phyloP scores from a whole-genome alignment of 192 early-diverging fungal genomes.

The Linnemannia hyalina region DNA sequence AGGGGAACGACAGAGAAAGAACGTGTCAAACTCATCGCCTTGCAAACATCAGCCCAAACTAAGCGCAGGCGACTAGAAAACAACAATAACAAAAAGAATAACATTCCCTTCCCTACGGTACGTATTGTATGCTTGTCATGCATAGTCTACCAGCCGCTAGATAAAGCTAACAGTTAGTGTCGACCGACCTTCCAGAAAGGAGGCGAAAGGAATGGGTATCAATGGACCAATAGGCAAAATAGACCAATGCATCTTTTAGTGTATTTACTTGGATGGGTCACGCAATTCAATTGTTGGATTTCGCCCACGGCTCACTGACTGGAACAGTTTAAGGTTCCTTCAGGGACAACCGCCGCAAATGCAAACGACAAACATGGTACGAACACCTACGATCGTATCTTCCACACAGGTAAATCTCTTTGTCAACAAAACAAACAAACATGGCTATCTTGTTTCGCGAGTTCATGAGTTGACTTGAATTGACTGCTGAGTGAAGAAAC shows the following conservation, averaged over 20 bases:
- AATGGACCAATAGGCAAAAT: neutral
- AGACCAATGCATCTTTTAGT: neutral
- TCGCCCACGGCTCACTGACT: neutral
- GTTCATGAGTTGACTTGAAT: neutral
- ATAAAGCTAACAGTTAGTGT: neutral
- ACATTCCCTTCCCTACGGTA: neutral
- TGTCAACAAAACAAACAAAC: neutral
- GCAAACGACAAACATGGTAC: neutral
- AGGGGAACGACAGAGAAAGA: neutral
- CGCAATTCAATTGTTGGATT: neutral
- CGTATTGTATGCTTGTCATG: neutral
- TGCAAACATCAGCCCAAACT: neutral
- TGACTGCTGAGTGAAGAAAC: neutral
- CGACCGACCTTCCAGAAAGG: neutral
- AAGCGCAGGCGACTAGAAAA: neutral
- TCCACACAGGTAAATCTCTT: neutral
- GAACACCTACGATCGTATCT: neutral
- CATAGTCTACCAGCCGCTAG: neutral
- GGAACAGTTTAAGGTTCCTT: neutral
- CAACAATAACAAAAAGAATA: neutral
- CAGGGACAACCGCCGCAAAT: neutral
- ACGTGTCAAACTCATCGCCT: neutral
- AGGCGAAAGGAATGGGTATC: neutral
- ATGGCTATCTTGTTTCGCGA: neutral
- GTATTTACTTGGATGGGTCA: neutral